phyloP scores from a whole-genome alignment of 176 grass and related monocot genomes.

The Bonia amplexicaulis region DNA sequence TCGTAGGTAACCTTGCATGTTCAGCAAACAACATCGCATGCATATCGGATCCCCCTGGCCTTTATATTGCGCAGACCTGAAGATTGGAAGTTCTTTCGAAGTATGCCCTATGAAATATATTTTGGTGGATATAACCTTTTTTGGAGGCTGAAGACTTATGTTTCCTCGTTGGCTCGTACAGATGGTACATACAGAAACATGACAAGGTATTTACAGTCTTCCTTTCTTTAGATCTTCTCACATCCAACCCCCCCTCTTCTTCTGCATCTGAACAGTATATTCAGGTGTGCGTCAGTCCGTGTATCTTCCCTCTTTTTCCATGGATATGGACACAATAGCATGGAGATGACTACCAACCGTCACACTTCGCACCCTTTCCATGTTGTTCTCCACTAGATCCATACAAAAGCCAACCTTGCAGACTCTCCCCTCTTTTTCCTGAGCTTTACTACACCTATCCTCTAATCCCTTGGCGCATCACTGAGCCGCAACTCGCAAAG shows the following conservation, averaged over 20 bases:
- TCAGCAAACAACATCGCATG: not conserved
- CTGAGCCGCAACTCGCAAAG: conserved; percentile 17
- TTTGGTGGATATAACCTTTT: not conserved
- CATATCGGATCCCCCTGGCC: not conserved
- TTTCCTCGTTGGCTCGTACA: not conserved
- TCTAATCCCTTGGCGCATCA: conserved; percentile 13
- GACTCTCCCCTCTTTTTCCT: conserved; percentile 14
- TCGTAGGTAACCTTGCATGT: not conserved
- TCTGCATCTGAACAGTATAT: not conserved
- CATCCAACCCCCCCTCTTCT: not conserved
- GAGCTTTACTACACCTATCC: conserved; percentile 12
- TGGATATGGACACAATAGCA: not conserved
- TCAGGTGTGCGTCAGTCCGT: not conserved
- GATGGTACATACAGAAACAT: not conserved
- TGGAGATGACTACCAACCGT: not conserved
- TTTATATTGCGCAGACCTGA: not conserved
- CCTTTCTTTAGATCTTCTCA: not conserved
- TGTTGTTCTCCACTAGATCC: conserved; percentile 42
- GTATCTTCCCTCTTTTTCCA: not conserved
- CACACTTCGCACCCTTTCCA: conserved; percentile 40
- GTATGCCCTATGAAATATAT: not conserved
- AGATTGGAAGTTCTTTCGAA: not conserved
- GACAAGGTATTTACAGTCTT: not conserved
- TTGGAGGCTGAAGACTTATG: not conserved
- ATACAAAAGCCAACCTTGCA: conserved; percentile 33